phyloP scores from a whole-genome alignment of 75 land plant species.

The Picea sitchensis region DNA sequence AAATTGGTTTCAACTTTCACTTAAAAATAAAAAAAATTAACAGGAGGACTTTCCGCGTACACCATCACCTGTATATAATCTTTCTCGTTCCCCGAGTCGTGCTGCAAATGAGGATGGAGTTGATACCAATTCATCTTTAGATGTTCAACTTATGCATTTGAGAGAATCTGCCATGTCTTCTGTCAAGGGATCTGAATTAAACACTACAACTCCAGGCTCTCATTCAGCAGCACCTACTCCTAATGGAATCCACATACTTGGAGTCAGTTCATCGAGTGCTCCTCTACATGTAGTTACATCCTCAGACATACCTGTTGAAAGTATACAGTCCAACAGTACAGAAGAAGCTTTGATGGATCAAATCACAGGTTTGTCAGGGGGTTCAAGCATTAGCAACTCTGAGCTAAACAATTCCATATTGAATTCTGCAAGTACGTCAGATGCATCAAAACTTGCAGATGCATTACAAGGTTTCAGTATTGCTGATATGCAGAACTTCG shows the following conservation, averaged over 20 bases:
- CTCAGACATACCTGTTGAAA: constrained; percentile 10
- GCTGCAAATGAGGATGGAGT: constrained; percentile 48
- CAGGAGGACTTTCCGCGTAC: constrained; percentile 88
- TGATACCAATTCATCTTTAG: constrained; percentile 28
- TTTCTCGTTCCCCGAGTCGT: constrained; percentile 49
- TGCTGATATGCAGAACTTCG: constrained; percentile 14
- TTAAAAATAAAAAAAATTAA: not conserved
- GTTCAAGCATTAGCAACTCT: constrained; percentile 13
- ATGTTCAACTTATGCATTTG: constrained; percentile 28
- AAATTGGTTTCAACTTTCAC: not conserved
- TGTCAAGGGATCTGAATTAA: constrained; percentile 26
- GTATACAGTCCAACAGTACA: not conserved
- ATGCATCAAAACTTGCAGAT: constrained; percentile 24
- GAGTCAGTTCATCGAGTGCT: constrained; percentile 8
- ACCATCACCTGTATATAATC: constrained; percentile 78
- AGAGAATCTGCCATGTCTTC: constrained; percentile 30
- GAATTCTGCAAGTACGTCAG: constrained; percentile 8
- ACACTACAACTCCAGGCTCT: constrained; percentile 20
- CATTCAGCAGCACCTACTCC: constrained; percentile 20
- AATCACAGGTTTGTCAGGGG: constrained; percentile 11
- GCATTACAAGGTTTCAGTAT: constrained; percentile 30
- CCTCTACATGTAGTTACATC: constrained; percentile 14
- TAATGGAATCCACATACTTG: constrained; percentile 14
- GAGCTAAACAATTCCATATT: not conserved
- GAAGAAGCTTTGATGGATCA: not conserved